Evolutionary conservation across 2,329 filamentous ascomycete species (phyloP).

Genomic region (Pseudofabraea citricarpa): DNA sequence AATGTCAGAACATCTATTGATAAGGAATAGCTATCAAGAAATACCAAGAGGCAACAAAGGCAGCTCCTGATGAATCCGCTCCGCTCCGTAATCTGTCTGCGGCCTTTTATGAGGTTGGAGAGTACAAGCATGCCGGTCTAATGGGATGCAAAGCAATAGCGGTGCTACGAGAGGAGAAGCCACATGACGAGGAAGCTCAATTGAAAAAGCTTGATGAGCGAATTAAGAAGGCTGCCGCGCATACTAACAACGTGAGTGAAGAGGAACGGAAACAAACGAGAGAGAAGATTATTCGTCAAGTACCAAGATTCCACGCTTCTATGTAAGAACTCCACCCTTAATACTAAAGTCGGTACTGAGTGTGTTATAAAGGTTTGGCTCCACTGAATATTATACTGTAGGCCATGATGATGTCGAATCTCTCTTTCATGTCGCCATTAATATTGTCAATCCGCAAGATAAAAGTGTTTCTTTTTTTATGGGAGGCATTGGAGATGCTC

Average conservation of each 20-base stretch:
- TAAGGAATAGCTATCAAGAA: not conserved
- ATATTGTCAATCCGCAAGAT: not conserved
- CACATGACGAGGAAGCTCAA: no score
- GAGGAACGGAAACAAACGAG: no score
- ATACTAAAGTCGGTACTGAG: no score
- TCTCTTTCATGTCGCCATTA: not conserved
- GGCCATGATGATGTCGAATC: conserved; percentile 3
- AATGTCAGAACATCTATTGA: not conserved
- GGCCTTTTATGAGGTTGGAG: conserved; percentile 4
- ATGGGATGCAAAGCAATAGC: conserved; percentile 2
- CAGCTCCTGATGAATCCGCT: conserved; percentile 47
- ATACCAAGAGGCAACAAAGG: not conserved
- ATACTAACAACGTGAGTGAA: no score
- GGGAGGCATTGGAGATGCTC: conserved; percentile 9
- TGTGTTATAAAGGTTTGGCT: no score
- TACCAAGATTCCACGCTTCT: no score
- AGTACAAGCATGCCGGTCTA: conserved; percentile 4
- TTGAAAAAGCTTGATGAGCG: conserved; percentile 5
- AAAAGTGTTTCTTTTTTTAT: conserved; percentile 9
- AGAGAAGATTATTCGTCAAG: no score
- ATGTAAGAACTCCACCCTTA: no score
- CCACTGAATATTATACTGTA: conserved; percentile 3
- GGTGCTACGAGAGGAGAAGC: no score
- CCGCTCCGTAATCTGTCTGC: conserved; percentile 9
- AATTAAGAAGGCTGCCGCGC: conserved; percentile 3